These are phyloP conservation scores for Penicillium sp. DNA, from an alignment of 2,329 filamentous ascomycete genomes.

Conservation along the genomic window DNA sequence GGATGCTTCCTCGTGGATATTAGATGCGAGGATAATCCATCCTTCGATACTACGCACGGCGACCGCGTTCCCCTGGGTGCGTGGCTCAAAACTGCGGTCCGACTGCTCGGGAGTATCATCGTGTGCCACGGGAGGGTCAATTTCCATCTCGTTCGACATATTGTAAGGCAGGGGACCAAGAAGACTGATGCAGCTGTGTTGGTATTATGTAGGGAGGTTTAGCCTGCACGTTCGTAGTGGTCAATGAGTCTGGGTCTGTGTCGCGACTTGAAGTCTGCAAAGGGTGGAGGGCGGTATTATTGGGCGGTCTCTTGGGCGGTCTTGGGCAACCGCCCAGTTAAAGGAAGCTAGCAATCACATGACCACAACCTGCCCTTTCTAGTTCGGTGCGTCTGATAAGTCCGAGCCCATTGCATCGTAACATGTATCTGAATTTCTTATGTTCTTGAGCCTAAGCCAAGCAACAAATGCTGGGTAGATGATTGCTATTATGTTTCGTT, in stretches of 20 bases:
- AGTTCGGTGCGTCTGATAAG: background rate
- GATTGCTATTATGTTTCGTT: background rate
- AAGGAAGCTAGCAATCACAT: conserved; percentile 3
- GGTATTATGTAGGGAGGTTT: conserved; percentile 44
- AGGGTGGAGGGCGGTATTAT: background rate
- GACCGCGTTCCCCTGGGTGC: conserved; percentile 46
- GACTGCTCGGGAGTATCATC: conserved; percentile 33
- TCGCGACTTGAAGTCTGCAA: conserved; percentile 3
- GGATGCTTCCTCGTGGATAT: conserved; percentile 65
- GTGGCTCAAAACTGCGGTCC: conserved; percentile 39
- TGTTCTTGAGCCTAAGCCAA: background rate
- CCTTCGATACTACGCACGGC: conserved; percentile 67
- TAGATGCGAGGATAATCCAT: conserved; percentile 68
- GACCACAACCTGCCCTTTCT: background rate
- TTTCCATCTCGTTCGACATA: conserved; percentile 48
- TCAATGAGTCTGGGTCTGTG: conserved; percentile 1
- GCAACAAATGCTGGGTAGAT: background rate
- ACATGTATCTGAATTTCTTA: background rate
- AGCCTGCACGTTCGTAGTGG: background rate
- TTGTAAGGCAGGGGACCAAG: conserved; percentile 41
- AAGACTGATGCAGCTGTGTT: conserved; percentile 50
- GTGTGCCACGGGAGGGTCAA: conserved; percentile 39
- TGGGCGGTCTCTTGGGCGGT: background rate
- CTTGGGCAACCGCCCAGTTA: background rate
- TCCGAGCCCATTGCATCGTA: background rate